Percentiles rank a stretch among this genome's conserved stretches.
phyloP scores from a whole-genome alignment of 2,329 filamentous ascomycete species.

The Venturia asperata region DNA sequence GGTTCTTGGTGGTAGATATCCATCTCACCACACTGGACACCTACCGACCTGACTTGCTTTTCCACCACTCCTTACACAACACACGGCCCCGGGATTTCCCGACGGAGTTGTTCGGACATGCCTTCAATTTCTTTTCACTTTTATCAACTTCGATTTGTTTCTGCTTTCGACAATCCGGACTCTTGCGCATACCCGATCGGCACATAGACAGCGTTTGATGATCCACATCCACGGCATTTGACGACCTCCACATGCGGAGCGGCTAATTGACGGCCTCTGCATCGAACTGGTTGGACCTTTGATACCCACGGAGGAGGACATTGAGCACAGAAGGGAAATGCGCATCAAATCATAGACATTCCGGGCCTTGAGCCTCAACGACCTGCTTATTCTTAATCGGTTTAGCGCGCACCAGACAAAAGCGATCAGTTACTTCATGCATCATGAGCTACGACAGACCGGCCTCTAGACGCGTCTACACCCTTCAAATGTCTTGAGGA shows the following conservation, averaged over 20 bases:
- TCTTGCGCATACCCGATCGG: conserved; percentile 41
- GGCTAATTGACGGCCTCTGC: conserved; percentile 7
- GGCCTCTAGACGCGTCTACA: not conserved
- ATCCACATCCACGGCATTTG: conserved; percentile 22
- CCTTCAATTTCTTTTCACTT: conserved; percentile 26
- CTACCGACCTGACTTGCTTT: conserved; percentile 14
- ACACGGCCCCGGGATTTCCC: not conserved
- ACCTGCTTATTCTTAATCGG: conserved; percentile 12
- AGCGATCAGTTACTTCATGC: conserved; percentile 10
- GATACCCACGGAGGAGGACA: conserved; percentile 13
- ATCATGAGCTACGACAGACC: conserved; percentile 12
- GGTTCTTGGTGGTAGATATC: conserved; percentile 18
- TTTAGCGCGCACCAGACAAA: conserved; percentile 12
- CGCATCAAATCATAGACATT: conserved; percentile 10
- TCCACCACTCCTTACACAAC: conserved; percentile 1
- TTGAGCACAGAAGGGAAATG: not conserved
- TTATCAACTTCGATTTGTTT: conserved; percentile 25
- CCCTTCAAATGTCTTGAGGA: not conserved
- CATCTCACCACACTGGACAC: not conserved
- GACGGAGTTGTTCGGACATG: conserved; percentile 20
- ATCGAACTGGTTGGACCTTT: conserved; percentile 12
- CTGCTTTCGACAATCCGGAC: conserved; percentile 32
- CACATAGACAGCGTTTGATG: conserved; percentile 47
- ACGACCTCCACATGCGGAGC: conserved; percentile 17
- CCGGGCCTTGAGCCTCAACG: conserved; percentile 7